Conservation (phyloP, 2,329 filamentous ascomycete species). For the Zymoseptoria tritici region DNA sequence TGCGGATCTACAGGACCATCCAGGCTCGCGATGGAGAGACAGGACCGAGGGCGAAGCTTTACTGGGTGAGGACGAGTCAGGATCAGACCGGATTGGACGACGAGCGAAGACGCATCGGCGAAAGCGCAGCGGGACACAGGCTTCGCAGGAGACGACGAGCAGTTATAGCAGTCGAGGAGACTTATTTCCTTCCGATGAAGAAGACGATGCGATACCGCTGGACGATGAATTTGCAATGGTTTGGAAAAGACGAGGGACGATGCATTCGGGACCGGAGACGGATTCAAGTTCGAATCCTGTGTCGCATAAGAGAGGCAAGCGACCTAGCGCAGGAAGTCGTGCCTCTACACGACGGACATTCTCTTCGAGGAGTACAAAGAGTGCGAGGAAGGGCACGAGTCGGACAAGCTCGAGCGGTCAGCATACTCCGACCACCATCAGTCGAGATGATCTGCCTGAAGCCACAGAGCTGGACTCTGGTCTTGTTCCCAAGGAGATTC, state of each 20-base stretch:
- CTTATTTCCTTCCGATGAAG: conserved; percentile 79
- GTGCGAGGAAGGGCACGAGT: conserved; percentile 12
- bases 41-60: conserved; percentile 61
- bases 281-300: conserved; percentile 63
- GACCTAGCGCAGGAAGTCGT: conserved; percentile 35
- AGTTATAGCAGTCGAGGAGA: conserved; percentile 84
- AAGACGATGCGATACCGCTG: conserved; percentile 82
- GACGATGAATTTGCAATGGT: conserved; percentile 88
- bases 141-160: conserved; percentile 73
- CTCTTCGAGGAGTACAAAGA: conserved; percentile 17
- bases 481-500: background rate
- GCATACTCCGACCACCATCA: conserved; percentile 9
- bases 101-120: conserved; percentile 36
- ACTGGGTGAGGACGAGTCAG: conserved; percentile 54
- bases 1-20: conserved; percentile 83
- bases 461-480: conserved; percentile 19
- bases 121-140: conserved; percentile 69
- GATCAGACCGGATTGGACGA: conserved; percentile 24
- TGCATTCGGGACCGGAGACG: conserved; percentile 47
- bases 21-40: conserved; percentile 44
- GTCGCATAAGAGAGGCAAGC: conserved; percentile 26
- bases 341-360: conserved; percentile 20
- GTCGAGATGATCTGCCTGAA: conserved; percentile 1
- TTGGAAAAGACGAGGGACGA: conserved; percentile 56
- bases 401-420: conserved; percentile 11